Base-by-base conservation (phyloP, 176 grass and related monocot species). In the Oryza glaberrima region DNA sequence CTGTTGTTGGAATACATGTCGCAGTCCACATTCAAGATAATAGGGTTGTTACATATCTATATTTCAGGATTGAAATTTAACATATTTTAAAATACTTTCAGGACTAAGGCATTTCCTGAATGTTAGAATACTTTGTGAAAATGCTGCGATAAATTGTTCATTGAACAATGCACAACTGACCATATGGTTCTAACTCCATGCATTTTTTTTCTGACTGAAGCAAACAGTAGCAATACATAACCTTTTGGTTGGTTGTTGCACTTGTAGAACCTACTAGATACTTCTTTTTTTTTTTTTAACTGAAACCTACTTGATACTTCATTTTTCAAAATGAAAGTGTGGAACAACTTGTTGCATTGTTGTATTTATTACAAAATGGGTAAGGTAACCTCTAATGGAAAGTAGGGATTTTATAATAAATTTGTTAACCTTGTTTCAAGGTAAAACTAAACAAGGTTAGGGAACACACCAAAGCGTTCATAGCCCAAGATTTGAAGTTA, bases 401-500 rank as follows among this genome's bases (percentile, higher is more conserved):
- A 56, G 7, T 14, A 44, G 3, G 34, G 41, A 45, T 7, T 46
- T 34, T 23, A 77, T 10, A 56, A 3, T 14, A 83, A 54, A 67
- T 68, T 81, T 70, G 1, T 43, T 12, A 67, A 70, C 22, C 65
- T 90, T 20, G 66, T 60, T 44, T 30, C 20, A 58, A 68, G 46
- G 28, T 38, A 56, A 2, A 23, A 38, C 12, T 9, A 4, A 65
- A 26, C 22, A 26, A 85, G 22, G 23, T 66, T 58, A 66, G 30
- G 12, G 7, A 75, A n/a, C 43, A 4, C 26, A 97, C 94, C 94
- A 94, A 69, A 73, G 92, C 84, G 43, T 97, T 97, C 90, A 97
- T 92, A 28, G 90, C 92, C 70, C 94, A 92, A 77, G 94, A 92
- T 79, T 97, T 97, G 84, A 97, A 97, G 85, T 97, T 89, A 35